Conservation (phyloP, 176 grass and related monocot species). For the Musa schizocarpa region DNA sequence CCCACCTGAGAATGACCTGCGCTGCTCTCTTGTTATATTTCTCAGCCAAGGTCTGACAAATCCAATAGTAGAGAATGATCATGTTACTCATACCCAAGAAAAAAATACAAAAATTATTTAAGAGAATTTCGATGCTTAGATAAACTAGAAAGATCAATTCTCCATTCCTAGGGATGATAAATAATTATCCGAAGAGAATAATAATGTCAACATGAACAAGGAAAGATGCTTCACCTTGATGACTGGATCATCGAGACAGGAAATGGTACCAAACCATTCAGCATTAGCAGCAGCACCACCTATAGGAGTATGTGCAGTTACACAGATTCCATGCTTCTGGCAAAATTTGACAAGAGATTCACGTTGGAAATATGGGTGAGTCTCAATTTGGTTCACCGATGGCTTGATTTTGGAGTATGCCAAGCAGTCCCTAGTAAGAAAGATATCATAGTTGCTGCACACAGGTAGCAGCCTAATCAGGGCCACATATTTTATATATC, state of each 20-base stretch:
- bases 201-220: neutral
- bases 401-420: constrained; percentile 93
- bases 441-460: constrained; percentile 96
- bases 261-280: constrained; percentile 69
- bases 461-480: neutral
- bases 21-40: constrained; percentile 67
- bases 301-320: constrained; percentile 82
- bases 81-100: neutral
- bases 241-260: constrained; percentile 70
- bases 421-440: constrained; percentile 77
- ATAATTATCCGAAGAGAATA: neutral
- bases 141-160: neutral
- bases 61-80: neutral
- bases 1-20: constrained; percentile 63
- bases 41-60: constrained; percentile 50
- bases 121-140: neutral
- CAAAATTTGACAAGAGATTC: constrained; percentile 93
- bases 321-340: constrained; percentile 80
- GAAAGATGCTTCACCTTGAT: constrained; percentile 49
- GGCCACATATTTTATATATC: neutral
- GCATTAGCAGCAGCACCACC: constrained; percentile 72
- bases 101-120: no score
- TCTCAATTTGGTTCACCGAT: constrained; percentile 85
- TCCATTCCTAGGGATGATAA: no score
- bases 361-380: constrained; percentile 82